These are phyloP conservation scores for Penicillium canariense DNA, from an alignment of 495 filamentous ascomycete genomes.

Conservation along the genomic window DNA sequence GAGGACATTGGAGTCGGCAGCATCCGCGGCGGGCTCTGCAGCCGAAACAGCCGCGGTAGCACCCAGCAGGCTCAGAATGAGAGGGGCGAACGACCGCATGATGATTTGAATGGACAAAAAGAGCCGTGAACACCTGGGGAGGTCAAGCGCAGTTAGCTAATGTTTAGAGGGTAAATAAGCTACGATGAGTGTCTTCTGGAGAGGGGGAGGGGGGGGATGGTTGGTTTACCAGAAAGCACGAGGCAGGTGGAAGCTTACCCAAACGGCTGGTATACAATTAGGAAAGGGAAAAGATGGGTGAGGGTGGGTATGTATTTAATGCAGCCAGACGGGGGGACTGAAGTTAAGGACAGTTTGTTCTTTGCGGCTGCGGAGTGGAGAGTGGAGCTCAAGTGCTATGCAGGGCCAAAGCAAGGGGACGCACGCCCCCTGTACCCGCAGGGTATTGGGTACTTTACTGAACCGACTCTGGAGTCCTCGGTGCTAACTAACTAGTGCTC, in stretches of 20 bases:
- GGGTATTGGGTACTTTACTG: not conserved
- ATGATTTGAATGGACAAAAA: constrained; percentile 23
- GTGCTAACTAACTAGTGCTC: too few relatives aligned
- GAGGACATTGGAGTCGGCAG: constrained; percentile 63
- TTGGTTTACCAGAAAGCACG: not conserved
- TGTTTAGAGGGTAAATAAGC: not conserved
- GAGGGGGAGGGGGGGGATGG: not conserved
- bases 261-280: constrained; percentile 14
- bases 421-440: constrained; percentile 4
- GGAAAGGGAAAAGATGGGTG: constrained; percentile 6
- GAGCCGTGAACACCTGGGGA: constrained; percentile 12
- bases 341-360: constrained; percentile 52
- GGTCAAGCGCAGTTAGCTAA: constrained; percentile 2
- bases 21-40: constrained; percentile 42
- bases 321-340: constrained; percentile 17
- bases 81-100: constrained; percentile 57
- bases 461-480: too few relatives aligned
- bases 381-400: constrained; percentile 12
- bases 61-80: constrained; percentile 59
- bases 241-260: constrained; percentile 10
- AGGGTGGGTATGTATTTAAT: constrained; percentile 24
- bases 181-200: not conserved
- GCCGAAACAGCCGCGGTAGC: constrained; percentile 63
- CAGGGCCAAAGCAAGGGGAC: constrained; percentile 18
- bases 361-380: constrained; percentile 29